phyloP scores from a whole-genome alignment of 257 asterid genomes.

The Schizonepeta tenuifolia region DNA sequence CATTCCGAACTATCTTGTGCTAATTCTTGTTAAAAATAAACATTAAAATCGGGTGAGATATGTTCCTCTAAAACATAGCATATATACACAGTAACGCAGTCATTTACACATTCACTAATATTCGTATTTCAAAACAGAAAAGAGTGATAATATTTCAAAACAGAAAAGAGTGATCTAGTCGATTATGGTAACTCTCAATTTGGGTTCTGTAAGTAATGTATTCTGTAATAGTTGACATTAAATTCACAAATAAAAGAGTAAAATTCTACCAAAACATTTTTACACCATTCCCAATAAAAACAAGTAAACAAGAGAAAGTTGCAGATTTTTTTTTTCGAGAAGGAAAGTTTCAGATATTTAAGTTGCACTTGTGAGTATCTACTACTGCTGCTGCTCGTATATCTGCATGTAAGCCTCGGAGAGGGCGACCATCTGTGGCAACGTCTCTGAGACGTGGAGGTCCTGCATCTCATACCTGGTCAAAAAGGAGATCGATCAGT shows the following conservation, averaged over 20 bases:
- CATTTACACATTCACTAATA: too few relatives aligned
- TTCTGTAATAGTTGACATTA: neutral
- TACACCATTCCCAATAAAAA: neutral
- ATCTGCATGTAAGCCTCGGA: conserved; percentile 96
- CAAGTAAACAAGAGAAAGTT: neutral
- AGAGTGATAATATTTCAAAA: too few relatives aligned
- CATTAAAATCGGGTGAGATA: neutral
- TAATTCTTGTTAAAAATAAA: neutral
- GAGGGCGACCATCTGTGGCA: conserved; percentile 96
- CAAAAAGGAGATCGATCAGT: conserved; percentile 21
- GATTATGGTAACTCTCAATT: neutral
- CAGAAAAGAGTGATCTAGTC: too few relatives aligned
- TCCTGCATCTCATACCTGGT: conserved; percentile 98
- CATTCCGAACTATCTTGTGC: neutral
- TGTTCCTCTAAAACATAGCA: too few relatives aligned
- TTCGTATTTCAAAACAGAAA: too few relatives aligned
- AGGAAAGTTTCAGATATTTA: neutral
- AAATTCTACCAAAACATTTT: neutral
- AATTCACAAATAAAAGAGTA: neutral
- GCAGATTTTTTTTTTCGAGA: too few relatives aligned
- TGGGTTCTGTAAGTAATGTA: neutral
- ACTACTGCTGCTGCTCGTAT: conserved; percentile 80
- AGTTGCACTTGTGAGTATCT: neutral
- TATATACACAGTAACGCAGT: too few relatives aligned
- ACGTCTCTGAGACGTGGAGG: conserved; percentile 87